A percentile compares a stretch with the other conserved stretches of the same genome.
Evolutionary conservation across 306 rosid species (phyloP).

Genomic region (Castanopsis chinensis): DNA sequence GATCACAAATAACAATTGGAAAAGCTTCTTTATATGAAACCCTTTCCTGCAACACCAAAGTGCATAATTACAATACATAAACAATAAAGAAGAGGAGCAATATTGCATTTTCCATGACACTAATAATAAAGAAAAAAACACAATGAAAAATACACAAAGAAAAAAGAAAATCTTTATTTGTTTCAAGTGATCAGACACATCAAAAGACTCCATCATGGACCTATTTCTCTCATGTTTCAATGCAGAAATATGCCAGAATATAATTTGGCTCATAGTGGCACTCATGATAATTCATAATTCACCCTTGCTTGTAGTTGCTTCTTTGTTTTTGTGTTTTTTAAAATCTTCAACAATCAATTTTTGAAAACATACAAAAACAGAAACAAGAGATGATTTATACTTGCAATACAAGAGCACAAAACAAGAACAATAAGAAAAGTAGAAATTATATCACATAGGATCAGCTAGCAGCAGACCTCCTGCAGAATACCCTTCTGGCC

Average conservation of each 20-base stretch:
- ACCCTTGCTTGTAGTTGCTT: not conserved
- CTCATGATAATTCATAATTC: not conserved
- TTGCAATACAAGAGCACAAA: not conserved
- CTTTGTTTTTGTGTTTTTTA: not conserved
- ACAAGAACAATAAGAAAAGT: not conserved
- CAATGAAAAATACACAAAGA: not conserved
- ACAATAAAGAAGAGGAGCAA: slow-evolving; percentile 1
- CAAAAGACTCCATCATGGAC: not conserved
- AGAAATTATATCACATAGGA: not conserved
- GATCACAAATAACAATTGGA: slow-evolving; percentile 68
- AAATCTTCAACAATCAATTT: not conserved
- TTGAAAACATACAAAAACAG: not conserved
- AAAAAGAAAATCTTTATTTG: not conserved
- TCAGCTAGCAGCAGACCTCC: slow-evolving; percentile 51
- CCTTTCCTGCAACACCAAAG: slow-evolving; percentile 59
- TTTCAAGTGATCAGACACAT: slow-evolving; percentile 4
- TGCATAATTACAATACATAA: slow-evolving; percentile 17
- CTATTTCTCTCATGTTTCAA: too few species aligned
- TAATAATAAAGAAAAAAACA: not conserved
- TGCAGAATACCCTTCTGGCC: slow-evolving; percentile 51
- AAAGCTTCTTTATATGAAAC: slow-evolving; percentile 56
- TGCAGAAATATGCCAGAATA: too few species aligned
- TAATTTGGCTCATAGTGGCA: not conserved
- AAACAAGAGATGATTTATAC: not conserved
- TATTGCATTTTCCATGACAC: slow-evolving; percentile 8